Percentiles rank a stretch among this genome's conserved stretches.
These are phyloP conservation scores for Ogataea degrootiae DNA, from an alignment of 805 yeast species.

Conservation along the genomic window DNA sequence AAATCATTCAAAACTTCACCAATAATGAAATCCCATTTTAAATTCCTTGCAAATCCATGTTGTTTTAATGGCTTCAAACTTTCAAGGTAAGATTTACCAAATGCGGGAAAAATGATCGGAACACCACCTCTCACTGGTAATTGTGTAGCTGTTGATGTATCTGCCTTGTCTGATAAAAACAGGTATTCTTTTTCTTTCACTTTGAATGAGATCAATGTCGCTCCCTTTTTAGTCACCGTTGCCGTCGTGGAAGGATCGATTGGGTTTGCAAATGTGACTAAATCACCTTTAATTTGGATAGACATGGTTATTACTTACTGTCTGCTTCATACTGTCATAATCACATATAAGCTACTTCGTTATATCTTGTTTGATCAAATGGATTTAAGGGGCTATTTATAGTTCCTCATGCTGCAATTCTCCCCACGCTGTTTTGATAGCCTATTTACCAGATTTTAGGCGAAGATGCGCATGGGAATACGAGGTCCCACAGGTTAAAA, in stretches of 20 bases:
- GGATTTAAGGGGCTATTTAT: not conserved
- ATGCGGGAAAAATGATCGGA: constrained; percentile 18
- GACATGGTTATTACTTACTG: constrained; percentile 8
- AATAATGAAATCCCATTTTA: constrained; percentile 16
- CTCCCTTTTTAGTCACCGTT: constrained; percentile 12
- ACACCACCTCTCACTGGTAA: constrained; percentile 19
- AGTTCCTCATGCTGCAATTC: not conserved
- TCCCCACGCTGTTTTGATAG: not conserved
- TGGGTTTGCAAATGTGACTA: constrained; percentile 9
- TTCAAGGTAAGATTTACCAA: constrained; percentile 17
- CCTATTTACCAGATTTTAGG: not conserved
- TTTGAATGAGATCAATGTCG: constrained; percentile 14
- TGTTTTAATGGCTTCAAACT: constrained; percentile 14
- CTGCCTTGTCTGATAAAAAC: constrained; percentile 13
- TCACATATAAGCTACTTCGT: no score
- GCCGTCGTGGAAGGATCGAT: constrained; percentile 5
- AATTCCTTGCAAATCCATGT: constrained; percentile 20
- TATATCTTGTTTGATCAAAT: no score
- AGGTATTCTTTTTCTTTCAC: constrained; percentile 12
- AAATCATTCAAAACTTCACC: constrained; percentile 13
- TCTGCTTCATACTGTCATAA: no score
- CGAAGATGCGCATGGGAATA: no score
- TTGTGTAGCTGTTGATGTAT: constrained; percentile 4
- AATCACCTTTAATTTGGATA: constrained; percentile 9
- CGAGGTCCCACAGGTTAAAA: not conserved